A percentile compares a stretch with the other conserved stretches of the same genome.
These are phyloP conservation scores for Oxyria digyna DNA, from an alignment of 148 eudicot species.

Conservation along the genomic window DNA sequence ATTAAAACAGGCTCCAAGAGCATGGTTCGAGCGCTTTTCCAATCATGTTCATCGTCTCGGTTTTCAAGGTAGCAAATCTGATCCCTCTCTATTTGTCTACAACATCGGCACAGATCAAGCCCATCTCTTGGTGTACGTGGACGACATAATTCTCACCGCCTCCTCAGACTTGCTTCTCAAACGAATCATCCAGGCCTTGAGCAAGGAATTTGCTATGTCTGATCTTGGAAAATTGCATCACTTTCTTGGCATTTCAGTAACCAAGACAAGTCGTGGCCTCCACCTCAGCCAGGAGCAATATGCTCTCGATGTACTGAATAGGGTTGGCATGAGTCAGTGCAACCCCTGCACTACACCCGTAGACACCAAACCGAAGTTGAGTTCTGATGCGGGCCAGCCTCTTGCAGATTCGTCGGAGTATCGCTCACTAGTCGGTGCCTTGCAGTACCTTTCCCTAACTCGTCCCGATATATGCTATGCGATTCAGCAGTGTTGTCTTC, in stretches of 20 bases:
- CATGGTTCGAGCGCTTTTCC: background rate
- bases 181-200: background rate
- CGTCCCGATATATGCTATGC: too few species aligned
- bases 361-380: too few species aligned
- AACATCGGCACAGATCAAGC: background rate
- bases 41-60: background rate
- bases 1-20: background rate
- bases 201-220: background rate
- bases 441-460: too few species aligned
- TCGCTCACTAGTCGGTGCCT: too few species aligned
- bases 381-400: too few species aligned
- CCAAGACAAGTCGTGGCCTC: background rate
- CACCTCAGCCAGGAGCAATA: background rate
- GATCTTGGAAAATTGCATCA: background rate
- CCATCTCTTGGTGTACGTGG: background rate
- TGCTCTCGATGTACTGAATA: background rate
- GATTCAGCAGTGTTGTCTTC: too few species aligned
- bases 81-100: background rate
- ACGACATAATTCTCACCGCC: background rate
- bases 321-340: too few species aligned
- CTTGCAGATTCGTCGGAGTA: too few species aligned
- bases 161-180: background rate
- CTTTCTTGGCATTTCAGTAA: background rate
- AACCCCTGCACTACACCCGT: too few species aligned
- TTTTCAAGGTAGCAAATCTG: background rate